Conservation (phyloP, 225 moss, liverwort and hornwort species). For the Sphagnum contortum region DNA sequence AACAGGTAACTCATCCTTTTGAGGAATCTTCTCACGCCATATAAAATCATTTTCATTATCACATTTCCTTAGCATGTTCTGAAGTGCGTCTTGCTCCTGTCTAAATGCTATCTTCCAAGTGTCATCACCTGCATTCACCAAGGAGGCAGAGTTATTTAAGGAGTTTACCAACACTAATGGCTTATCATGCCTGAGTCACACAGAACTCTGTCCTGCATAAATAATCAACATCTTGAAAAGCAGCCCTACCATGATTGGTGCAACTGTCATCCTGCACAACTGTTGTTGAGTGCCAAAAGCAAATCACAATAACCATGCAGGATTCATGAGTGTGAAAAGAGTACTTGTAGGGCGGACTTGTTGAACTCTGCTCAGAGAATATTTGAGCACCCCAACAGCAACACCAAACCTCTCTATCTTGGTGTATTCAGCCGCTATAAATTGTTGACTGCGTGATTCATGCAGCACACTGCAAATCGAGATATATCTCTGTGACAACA, state of each 20-base stretch:
- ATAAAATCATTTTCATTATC: constrained; percentile 95
- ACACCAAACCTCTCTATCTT: constrained; percentile 79
- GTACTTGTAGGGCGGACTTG: constrained; percentile 39
- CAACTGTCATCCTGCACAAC: not conserved
- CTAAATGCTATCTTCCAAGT: constrained; percentile 74
- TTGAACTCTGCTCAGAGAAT: constrained; percentile 82
- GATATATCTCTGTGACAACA: constrained; percentile 62
- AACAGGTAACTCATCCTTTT: constrained; percentile 79
- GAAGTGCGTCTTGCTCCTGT: constrained; percentile 68
- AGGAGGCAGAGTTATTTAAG: not conserved
- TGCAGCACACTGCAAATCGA: constrained; percentile 78
- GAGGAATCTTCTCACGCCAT: constrained; percentile 71
- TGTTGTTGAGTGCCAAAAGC: too few relatives aligned
- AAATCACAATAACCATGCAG: too few relatives aligned
- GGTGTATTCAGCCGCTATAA: constrained; percentile 78
- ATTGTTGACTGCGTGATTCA: constrained; percentile 96
- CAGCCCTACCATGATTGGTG: not conserved
- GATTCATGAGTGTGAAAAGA: not conserved
- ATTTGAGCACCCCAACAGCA: constrained; percentile 78
- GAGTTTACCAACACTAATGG: not conserved
- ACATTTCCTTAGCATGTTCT: constrained; percentile 58
- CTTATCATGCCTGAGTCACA: too few relatives aligned
- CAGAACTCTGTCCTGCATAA: not conserved
- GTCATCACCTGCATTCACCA: constrained; percentile 59
- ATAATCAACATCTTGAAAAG: not conserved